Evolutionary conservation across 768 basidiomycete species (phyloP), one percentile per base, ranked within the genome.

Genomic region (Termitomyces sp.): DNA sequence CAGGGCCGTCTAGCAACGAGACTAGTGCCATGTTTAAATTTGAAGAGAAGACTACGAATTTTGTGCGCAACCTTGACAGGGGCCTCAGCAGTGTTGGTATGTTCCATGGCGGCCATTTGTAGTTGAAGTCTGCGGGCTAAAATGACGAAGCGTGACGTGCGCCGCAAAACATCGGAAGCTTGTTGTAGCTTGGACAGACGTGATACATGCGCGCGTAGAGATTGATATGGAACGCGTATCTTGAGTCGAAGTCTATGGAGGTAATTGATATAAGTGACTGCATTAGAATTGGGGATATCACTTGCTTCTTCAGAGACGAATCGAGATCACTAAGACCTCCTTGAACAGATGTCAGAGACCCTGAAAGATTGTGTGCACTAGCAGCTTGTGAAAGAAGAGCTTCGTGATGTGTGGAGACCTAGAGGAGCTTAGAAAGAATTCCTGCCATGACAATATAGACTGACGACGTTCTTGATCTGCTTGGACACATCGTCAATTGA

Each of bases 401-500:
- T 65, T 91, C 87, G 60, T 95, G 93, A 68, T 95, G 89, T 31
- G 78, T 75, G 31, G 88, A 85, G 49, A 95, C 90, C 91, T 94
- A 55, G 52, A 50, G 51, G 48, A 45, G 54, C 43, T 60, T 33
- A 47, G 52, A 43, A 27, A 36, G 20, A 43, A 49, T 39, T 20
- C 20, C 23, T 20, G 39, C 27, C 20, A 10, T 33, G 36, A 32
- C 20, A 50, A n/a, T 54, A 44, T 16, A 52, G 7, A 73, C 86
- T 60, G 56, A 95, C 94, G 70, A 96, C 76, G 44, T 76, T 78
- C 70, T 89, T 90, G 49, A 98, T 87, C 69, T 98, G 93, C 67
- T 88, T 91, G 25, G 88, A 86, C 18, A 96, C 86, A 68, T 98
- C 94, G 38, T 98, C 96, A 56, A 98, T 88, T 0, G 87, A 90